Evolutionary conservation across 2,329 filamentous ascomycete genomes (phyloP), one percentile per base, ranked within the genome.

Genomic region (Cyphellophora attinorum): DNA sequence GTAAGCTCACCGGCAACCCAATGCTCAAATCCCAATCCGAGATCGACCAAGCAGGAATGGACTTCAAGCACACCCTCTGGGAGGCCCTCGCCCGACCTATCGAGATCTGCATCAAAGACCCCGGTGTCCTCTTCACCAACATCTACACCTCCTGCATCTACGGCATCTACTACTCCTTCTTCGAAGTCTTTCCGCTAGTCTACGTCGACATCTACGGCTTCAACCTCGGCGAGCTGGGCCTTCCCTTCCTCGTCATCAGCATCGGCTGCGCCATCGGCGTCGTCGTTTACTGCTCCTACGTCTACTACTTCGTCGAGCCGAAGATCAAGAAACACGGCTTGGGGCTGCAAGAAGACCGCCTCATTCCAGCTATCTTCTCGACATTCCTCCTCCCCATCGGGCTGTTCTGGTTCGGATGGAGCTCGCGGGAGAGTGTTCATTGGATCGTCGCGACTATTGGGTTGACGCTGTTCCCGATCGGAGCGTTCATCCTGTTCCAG

Each of bases 121-220:
- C 76, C 0, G 71, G 74, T 10, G 67, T 81, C 2, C 52, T 72
- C 4, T 79, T 80, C 53, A 67, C 74, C 1, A 72, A 76, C 48
- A 37, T 76, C 25, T 81, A 79, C 55, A 74, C 69, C 3, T 68
- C 68, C 35, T 65, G 79, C 45, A 68, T 73, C 45, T 81, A 59
- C 36, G 56, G 48, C 15, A 53, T 57, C 4, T 56, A 55, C 33
- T 68, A 68, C 42, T 60, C 60, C 11, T 80, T 70, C 57, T 81
- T 81, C 50, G 76, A 80, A 48, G 70, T 70, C n/a, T 80, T 81
- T 53, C 75, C 76, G 3, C 58, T 78, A 11, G 74, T 81, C 36
- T 81, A 76, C 51, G 64, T 66, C 3, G 63, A 63, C 25, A 60
- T 68, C 48, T 81, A 81, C 55, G 54, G 59, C 50, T 78, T 81